Evolutionary conservation across 225 moss, liverwort and hornwort species (phyloP).

Genomic region (Polytrichum formosum): DNA sequence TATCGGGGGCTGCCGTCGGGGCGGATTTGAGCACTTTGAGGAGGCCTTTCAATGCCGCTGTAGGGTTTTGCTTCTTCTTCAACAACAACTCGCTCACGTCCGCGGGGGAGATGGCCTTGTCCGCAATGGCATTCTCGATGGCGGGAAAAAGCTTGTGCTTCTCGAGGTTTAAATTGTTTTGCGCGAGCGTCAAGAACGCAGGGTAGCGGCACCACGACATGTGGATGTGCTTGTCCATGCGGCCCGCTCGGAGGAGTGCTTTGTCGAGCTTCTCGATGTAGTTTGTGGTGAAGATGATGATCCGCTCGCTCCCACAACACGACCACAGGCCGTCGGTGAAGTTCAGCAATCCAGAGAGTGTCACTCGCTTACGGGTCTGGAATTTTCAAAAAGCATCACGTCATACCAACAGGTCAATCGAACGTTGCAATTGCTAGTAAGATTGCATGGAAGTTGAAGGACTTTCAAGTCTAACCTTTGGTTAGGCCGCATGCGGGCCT

Average conservation of each 20-base stretch:
- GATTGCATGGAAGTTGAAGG: neutral
- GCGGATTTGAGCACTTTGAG: neutral
- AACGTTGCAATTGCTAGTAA: neutral
- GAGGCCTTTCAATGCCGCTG: constrained; percentile 1
- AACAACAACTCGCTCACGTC: constrained; percentile 4
- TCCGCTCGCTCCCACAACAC: constrained; percentile 38
- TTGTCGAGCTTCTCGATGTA: constrained; percentile 41
- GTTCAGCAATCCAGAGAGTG: constrained; percentile 45
- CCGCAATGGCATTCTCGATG: neutral
- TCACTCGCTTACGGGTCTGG: constrained; percentile 27
- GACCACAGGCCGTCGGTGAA: constrained; percentile 60
- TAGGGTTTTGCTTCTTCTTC: neutral
- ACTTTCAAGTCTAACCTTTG: neutral
- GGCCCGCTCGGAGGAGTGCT: constrained; percentile 36
- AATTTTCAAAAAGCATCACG: neutral
- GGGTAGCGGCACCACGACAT: constrained; percentile 42
- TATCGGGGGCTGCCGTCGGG: neutral
- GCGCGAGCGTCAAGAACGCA: constrained; percentile 17
- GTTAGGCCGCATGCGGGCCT: neutral
- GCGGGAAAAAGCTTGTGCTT: constrained; percentile 2
- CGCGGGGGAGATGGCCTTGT: constrained; percentile 6
- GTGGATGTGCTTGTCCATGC: constrained; percentile 57
- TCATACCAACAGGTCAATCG: neutral
- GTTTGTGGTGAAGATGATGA: constrained; percentile 59
- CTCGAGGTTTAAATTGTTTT: neutral